Evolutionary conservation across 495 filamentous ascomycete species (phyloP), one percentile per base, ranked within the genome.

Genomic region (Annulohypoxylon stygium): DNA sequence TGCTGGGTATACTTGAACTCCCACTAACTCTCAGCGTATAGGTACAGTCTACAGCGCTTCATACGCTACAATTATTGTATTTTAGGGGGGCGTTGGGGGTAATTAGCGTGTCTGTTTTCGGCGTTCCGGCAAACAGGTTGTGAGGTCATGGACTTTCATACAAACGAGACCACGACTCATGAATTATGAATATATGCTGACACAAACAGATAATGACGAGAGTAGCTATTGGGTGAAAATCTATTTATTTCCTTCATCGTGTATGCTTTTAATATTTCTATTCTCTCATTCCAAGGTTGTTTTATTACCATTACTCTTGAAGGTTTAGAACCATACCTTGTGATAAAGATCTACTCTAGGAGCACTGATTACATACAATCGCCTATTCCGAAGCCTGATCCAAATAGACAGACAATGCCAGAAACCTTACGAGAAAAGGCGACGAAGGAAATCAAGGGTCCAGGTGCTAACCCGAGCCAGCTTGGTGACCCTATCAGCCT

Each of bases 401-500:
- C 14, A 7, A 16, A 16, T 18, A 53, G 4, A 36, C 14, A 33
- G 20, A 30, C 7, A 20, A 73, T 77, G 76, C 76, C 74, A 7
- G 76, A 79, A 45, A 81, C 78, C 0, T 65, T 80, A 57, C 75
- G 79, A 63, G 75, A 80, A 47, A 80, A 76, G 50, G 79, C 81
- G 12, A 77, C 75, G 45, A 77, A 81, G 48, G 83, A 81, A 60
- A 50, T 79, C 9, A 71, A 78, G 43, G 81, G 80, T 59, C 76
- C 75, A 1, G 43, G 76, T 39, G 81, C 81, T 61, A 85, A 85
- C 69, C 82, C 81, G 11, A 81, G 79, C 64, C 79, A 80, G 54
- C 77, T 84, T 0, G 83, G 81, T 51, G 83, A 84, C 65, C 81
- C 81, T 2, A 81, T 82, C 67, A 81, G 78, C 39, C 55, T 85